A percentile compares a stretch with the other conserved stretches of the same genome.
These are phyloP conservation scores for Skeletonema marinoi DNA, from an alignment of 108 stramenopile genomes.

Conservation along the genomic window DNA sequence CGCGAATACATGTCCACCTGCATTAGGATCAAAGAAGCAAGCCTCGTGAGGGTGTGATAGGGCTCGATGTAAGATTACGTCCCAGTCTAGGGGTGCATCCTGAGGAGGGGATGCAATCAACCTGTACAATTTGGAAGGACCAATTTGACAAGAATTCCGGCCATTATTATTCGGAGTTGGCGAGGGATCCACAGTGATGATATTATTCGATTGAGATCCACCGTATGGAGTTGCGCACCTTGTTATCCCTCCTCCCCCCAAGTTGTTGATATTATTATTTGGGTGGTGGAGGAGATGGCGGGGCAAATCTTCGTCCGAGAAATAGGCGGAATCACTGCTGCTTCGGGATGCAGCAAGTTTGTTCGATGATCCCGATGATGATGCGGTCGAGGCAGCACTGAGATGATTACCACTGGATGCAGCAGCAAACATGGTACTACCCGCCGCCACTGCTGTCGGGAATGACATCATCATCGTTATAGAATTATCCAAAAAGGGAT, in stretches of 20 bases:
- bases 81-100: conserved; percentile 12
- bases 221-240: background rate
- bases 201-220: background rate
- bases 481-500: background rate
- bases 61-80: conserved; percentile 20
- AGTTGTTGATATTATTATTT: background rate
- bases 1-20: conserved; percentile 42
- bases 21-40: conserved; percentile 33
- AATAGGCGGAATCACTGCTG: background rate
- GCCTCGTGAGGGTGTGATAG: conserved; percentile 34
- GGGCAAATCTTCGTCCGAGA: background rate
- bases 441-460: background rate
- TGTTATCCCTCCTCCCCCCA: background rate
- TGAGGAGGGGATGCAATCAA: conserved; percentile 28
- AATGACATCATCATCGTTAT: background rate
- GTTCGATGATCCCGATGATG: background rate
- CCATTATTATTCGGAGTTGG: background rate
- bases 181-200: background rate
- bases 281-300: background rate
- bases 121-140: conserved; percentile 34
- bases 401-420: background rate
- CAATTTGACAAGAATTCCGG: background rate
- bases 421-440: background rate
- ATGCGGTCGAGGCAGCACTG: background rate
- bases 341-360: background rate